Evolutionary conservation across 1,139 yeast species (phyloP).

Genomic region (Kodamaea suecica): DNA sequence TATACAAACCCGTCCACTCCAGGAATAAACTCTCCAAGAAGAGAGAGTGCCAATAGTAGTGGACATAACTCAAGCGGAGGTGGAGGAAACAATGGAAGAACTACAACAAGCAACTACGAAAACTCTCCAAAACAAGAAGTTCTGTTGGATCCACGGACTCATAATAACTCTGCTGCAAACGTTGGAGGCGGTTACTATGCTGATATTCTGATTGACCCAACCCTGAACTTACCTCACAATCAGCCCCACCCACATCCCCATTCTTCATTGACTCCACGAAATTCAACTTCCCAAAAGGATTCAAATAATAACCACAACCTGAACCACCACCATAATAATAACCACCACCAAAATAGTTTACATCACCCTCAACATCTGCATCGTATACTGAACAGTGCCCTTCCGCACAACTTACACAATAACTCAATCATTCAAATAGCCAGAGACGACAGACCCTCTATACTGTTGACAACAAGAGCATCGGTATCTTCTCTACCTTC

Average conservation of each 20-base stretch:
- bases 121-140: slow-evolving; percentile 26
- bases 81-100: slow-evolving; percentile 6
- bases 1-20: slow-evolving; percentile 25
- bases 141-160: slow-evolving; percentile 36
- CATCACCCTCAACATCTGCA: slow-evolving; percentile 1
- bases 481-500: slow-evolving; percentile 46
- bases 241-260: slow-evolving; percentile 41
- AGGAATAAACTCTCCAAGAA: slow-evolving; percentile 13
- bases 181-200: slow-evolving; percentile 48
- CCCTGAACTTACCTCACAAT: slow-evolving; percentile 48
- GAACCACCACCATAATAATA: slow-evolving; percentile 3
- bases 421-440: slow-evolving; percentile 46
- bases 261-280: slow-evolving; percentile 36
- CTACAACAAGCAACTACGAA: slow-evolving; percentile 21
- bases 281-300: slow-evolving; percentile 15
- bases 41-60: slow-evolving; percentile 10
- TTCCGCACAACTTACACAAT: slow-evolving; percentile 42
- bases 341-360: not conserved
- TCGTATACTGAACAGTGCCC: slow-evolving; percentile 8
- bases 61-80: slow-evolving; percentile 12
- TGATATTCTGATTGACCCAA: slow-evolving; percentile 46
- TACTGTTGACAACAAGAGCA: slow-evolving; percentile 34
- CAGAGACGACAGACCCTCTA: slow-evolving; percentile 38
- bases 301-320: no score
- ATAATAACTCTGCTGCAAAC: slow-evolving; percentile 26